A percentile compares a stretch with the other conserved stretches of the same genome.
Conservation (phyloP, 2,329 filamentous ascomycete genomes). For the Botrytis deweyae region DNA sequence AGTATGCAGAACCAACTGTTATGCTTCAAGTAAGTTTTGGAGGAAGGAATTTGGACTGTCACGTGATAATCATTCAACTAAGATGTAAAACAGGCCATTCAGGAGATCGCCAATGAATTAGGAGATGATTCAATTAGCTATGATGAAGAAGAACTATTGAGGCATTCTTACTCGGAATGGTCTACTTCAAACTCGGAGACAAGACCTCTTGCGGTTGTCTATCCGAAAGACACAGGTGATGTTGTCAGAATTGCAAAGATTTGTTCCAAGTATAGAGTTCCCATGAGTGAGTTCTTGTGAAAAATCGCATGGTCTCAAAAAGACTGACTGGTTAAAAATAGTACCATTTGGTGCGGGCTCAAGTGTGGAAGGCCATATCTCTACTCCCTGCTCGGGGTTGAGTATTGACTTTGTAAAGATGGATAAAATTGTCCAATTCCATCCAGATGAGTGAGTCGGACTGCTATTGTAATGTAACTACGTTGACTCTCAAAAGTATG, state of each 20-base stretch:
- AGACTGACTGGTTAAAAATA: neutral
- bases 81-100: constrained; percentile 13
- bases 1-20: constrained; percentile 19
- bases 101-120: constrained; percentile 12
- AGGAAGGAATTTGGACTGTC: neutral
- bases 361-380: constrained; percentile 73
- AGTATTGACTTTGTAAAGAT: constrained; percentile 86
- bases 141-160: constrained; percentile 54
- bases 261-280: constrained; percentile 74
- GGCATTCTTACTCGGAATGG: constrained; percentile 65
- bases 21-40: constrained; percentile 18
- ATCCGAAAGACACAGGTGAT: constrained; percentile 59
- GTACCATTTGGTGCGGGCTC: constrained; percentile 19
- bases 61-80: neutral
- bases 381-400: constrained; percentile 79
- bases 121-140: constrained; percentile 14
- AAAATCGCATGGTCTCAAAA: neutral
- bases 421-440: constrained; percentile 75
- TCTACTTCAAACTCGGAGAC: constrained; percentile 57
- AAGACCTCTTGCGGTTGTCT: constrained; percentile 61
- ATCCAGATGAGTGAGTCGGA: constrained; percentile 64
- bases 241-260: constrained; percentile 63
- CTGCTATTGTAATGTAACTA: too few relatives aligned
- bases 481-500: constrained; percentile 49
- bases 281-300: constrained; percentile 59